phyloP scores from a whole-genome alignment of 139 green algal genomes.

The Marvania coccoides region DNA sequence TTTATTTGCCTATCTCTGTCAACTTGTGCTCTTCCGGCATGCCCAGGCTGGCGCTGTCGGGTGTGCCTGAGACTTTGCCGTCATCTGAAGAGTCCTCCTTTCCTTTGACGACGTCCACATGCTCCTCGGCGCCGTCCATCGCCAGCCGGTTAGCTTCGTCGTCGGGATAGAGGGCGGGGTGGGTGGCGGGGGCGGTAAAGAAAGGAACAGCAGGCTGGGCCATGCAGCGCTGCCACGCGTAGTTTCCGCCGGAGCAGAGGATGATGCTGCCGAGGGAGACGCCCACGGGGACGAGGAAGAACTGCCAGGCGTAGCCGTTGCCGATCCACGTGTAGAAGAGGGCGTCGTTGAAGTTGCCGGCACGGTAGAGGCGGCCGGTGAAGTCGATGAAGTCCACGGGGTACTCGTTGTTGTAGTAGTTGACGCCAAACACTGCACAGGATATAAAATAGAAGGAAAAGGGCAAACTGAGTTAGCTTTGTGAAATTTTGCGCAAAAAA shows the following conservation, averaged over 20 bases:
- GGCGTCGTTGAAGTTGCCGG: not conserved
- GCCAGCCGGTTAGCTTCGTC: no score
- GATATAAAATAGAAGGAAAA: not conserved
- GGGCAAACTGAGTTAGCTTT: not conserved
- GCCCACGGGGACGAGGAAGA: constrained; percentile 23
- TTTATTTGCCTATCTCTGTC: no score
- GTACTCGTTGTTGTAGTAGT: constrained; percentile 23
- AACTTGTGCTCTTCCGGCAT: no score
- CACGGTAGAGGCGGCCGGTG: not conserved
- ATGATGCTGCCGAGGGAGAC: constrained; percentile 22
- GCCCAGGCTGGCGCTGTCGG: no score
- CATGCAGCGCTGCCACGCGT: not conserved
- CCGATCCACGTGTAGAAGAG: constrained; percentile 33
- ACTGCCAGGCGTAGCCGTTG: constrained; percentile 29
- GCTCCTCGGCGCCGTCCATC: no score
- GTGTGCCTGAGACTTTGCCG: no score
- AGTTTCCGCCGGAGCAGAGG: constrained; percentile 11
- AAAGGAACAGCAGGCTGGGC: not conserved
- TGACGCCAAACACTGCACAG: constrained; percentile 8
- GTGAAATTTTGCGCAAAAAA: no score
- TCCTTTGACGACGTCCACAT: no score
- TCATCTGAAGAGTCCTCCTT: no score
- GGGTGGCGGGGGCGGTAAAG: constrained; percentile 21
- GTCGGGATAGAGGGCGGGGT: constrained; percentile 17
- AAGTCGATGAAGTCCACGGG: not conserved